These are phyloP conservation scores for Ophiocordyceps camponoti-floridani DNA, from an alignment of 2,329 filamentous ascomycete species.

Conservation along the genomic window DNA sequence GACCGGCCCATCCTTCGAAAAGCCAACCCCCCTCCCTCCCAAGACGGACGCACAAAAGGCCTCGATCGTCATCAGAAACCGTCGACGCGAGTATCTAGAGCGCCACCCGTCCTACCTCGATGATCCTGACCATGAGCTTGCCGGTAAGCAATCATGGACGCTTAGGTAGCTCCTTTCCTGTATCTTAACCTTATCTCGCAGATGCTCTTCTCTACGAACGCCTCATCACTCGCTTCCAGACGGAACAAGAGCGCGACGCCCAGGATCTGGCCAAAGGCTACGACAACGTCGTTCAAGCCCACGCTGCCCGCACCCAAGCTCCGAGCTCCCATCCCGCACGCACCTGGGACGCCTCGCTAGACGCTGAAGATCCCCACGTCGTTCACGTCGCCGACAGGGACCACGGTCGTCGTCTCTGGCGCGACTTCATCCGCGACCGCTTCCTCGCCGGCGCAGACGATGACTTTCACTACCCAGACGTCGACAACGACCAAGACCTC, in stretches of 20 bases:
- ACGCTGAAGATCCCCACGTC: conserved; percentile 10
- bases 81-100: conserved; percentile 59
- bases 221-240: conserved; percentile 61
- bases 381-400: conserved; percentile 26
- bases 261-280: conserved; percentile 63
- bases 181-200: conserved; percentile 6
- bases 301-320: conserved; percentile 14
- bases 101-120: conserved; percentile 55
- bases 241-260: conserved; percentile 50
- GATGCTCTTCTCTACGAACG: conserved; percentile 73
- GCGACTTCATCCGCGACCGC: conserved; percentile 50
- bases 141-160: conserved; percentile 8
- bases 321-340: background rate
- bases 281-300: conserved; percentile 60
- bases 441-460: conserved; percentile 60
- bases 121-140: conserved; percentile 34
- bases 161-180: background rate
- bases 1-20: conserved; percentile 7
- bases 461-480: conserved; percentile 57
- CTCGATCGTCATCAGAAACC: conserved; percentile 49
- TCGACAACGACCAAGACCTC: conserved; percentile 56
- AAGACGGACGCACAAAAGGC: conserved; percentile 21
- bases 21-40: conserved; percentile 24
- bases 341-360: background rate
- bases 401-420: conserved; percentile 53